Percentiles rank a stretch among this genome's conserved stretches.
Evolutionary conservation across 345 rosid genomes (phyloP).

Genomic region (Erucastrum elatum): DNA sequence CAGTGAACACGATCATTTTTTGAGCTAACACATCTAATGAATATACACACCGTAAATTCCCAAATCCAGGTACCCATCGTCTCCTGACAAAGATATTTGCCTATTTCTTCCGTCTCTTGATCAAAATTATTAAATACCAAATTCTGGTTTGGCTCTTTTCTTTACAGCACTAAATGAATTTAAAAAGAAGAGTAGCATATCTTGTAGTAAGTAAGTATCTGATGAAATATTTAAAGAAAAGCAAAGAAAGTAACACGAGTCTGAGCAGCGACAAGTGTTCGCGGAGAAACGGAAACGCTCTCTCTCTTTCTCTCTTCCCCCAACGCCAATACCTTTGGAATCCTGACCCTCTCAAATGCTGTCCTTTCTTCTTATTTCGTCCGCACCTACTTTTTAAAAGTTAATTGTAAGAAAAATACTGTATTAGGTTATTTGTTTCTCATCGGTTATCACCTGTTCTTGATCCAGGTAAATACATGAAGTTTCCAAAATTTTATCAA

Average conservation of each 20-base stretch:
- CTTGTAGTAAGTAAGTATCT: background rate
- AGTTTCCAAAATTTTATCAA: background rate
- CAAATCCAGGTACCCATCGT: background rate
- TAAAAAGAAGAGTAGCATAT: background rate
- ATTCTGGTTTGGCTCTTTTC: too few species aligned
- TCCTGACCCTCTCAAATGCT: conserved; percentile 35
- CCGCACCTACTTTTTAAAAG: background rate
- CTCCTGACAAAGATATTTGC: conserved; percentile 22
- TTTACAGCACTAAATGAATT: background rate
- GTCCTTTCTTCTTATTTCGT: conserved; percentile 1
- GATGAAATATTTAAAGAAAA: background rate
- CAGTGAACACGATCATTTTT: conserved; percentile 1
- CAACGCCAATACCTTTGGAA: conserved; percentile 73
- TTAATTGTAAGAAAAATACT: too few species aligned
- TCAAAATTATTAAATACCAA: too few species aligned
- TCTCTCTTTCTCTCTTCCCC: background rate
- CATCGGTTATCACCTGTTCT: background rate
- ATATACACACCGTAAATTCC: conserved; percentile 7
- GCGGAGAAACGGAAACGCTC: conserved; percentile 99
- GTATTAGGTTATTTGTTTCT: too few species aligned
- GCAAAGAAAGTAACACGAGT: conserved; percentile 24
- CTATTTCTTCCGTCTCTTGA: background rate
- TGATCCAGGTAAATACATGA: background rate
- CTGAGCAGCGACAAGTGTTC: conserved; percentile 54
- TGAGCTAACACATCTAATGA: background rate